Evolutionary conservation across 2,329 filamentous ascomycete species (phyloP), one percentile per base, ranked within the genome.

Genomic region (Elsinoe batatas): DNA sequence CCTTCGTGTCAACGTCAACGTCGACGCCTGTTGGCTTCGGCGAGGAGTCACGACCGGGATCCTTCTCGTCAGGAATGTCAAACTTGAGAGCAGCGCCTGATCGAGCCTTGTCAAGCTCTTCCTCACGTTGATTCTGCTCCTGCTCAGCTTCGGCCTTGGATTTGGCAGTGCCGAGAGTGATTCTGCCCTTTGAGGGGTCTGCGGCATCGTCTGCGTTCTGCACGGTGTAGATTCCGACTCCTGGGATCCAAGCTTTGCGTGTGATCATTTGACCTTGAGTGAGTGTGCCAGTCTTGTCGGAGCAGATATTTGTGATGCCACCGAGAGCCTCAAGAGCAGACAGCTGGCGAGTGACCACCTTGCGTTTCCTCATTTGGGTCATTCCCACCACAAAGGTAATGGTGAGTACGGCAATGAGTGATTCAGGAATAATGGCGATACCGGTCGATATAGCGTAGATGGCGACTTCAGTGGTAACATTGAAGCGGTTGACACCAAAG

Each of bases 231-330:
- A 78, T 82, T 10, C 81, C 80, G 36, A 75, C 66, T 3, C 72
- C 74, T 2, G 80, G 80, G 33, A 84, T 72, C 77, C 80, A 82
- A 15, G 77, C 79, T 57, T 78, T 76, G 58, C 77, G 76, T 6
- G 77, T 80, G 8, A 84, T 74, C 82, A 84, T 85, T 59, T 80
- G 81, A 32, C 81, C 68, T 55, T 69, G 67, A 3, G 68, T 69
- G 49, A 69, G 69, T 1, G 82, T 85, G 44, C 82, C 81, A 3
- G 83, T 86, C 71, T 86, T 85, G 74, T 85, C 83, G 37, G 81
- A 84, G 68, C 82, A 85, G 59, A 86, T 83, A 61, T 83, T 81
- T 59, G 79, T 82, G 32, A 84, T 80, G 53, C 78, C 81, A 38
- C 82, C 82, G 1, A 84, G 72, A 5, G 81, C 80, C 66, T 84